phyloP scores from a whole-genome alignment of 2,329 filamentous ascomycete species.

The Diplodia corticola region DNA sequence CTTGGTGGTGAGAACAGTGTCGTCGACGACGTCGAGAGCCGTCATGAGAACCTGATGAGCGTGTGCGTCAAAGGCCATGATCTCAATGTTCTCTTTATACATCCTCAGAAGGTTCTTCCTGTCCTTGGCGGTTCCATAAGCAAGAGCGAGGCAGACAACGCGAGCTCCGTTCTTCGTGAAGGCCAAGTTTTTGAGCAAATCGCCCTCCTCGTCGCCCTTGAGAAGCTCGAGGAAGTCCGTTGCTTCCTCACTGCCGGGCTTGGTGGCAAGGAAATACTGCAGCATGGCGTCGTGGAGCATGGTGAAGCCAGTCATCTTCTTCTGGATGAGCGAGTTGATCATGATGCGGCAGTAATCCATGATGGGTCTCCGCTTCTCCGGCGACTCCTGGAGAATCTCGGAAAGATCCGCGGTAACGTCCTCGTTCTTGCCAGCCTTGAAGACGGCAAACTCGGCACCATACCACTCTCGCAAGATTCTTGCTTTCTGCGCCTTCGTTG shows the following conservation, averaged over 20 bases:
- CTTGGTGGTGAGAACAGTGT: conserved; percentile 86
- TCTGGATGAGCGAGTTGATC: conserved; percentile 91
- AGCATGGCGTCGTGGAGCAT: conserved; percentile 98
- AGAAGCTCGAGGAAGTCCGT: conserved; percentile 86
- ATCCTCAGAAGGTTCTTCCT: conserved; percentile 83
- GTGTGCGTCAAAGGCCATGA: conserved; percentile 77
- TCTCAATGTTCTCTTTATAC: conserved; percentile 85
- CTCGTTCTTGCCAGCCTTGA: conserved; percentile 58
- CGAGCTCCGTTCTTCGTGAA: conserved; percentile 89
- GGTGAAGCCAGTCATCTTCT: conserved; percentile 94
- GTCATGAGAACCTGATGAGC: conserved; percentile 81
- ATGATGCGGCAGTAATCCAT: conserved; percentile 82
- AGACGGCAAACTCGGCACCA: conserved; percentile 85
- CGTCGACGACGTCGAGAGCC: conserved; percentile 88
- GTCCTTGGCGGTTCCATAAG: conserved; percentile 87
- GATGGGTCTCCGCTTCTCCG: conserved; percentile 83
- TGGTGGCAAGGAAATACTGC: conserved; percentile 85
- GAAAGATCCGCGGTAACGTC: conserved; percentile 68
- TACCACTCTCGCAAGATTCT: conserved; percentile 92
- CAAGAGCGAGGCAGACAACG: conserved; percentile 77
- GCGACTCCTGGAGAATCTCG: conserved; percentile 71
- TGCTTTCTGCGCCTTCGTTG: conserved; percentile 82
- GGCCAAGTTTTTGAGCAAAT: conserved; percentile 90
- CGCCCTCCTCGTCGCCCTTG: conserved; percentile 77
- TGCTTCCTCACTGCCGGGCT: conserved; percentile 75